These are phyloP conservation scores for Clavispora asparagi DNA, from an alignment of 805 yeast genomes.

Conservation along the genomic window DNA sequence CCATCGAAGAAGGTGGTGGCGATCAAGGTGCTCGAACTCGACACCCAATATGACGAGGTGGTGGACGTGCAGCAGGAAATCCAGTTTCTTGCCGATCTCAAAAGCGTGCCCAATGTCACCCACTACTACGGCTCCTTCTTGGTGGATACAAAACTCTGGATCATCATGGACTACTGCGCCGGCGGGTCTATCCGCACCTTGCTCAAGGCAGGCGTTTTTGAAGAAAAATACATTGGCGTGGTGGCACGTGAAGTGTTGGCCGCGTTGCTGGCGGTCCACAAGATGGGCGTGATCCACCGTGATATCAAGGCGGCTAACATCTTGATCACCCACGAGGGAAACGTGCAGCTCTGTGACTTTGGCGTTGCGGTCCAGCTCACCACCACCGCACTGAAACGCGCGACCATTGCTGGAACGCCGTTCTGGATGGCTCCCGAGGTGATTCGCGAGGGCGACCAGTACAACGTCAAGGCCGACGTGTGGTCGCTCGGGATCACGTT, in stretches of 20 bases:
- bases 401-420: slow-evolving; percentile 94
- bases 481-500: slow-evolving; percentile 97
- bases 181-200: slow-evolving; percentile 92
- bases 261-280: slow-evolving; percentile 79
- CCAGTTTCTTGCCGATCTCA: slow-evolving; percentile 75
- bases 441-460: slow-evolving; percentile 81
- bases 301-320: slow-evolving; percentile 97
- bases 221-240: slow-evolving; percentile 79
- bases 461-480: slow-evolving; percentile 89
- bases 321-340: slow-evolving; percentile 81
- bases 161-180: slow-evolving; percentile 94
- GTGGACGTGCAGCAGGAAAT: slow-evolving; percentile 92
- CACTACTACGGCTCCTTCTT: slow-evolving; percentile 87
- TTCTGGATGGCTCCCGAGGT: slow-evolving; percentile 99
- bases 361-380: slow-evolving; percentile 96
- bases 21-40: slow-evolving; percentile 86
- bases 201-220: slow-evolving; percentile 79
- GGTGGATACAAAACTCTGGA: slow-evolving; percentile 91
- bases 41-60: slow-evolving; percentile 91
- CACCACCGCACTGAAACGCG: slow-evolving; percentile 67
- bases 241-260: slow-evolving; percentile 74
- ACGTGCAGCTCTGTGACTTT: slow-evolving; percentile 89
- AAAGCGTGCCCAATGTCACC: slow-evolving; percentile 85
- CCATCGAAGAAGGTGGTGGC: slow-evolving; percentile 80
- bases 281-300: slow-evolving; percentile 88